phyloP scores from a whole-genome alignment of 768 basidiomycete species.

The Pisolithus albus region DNA sequence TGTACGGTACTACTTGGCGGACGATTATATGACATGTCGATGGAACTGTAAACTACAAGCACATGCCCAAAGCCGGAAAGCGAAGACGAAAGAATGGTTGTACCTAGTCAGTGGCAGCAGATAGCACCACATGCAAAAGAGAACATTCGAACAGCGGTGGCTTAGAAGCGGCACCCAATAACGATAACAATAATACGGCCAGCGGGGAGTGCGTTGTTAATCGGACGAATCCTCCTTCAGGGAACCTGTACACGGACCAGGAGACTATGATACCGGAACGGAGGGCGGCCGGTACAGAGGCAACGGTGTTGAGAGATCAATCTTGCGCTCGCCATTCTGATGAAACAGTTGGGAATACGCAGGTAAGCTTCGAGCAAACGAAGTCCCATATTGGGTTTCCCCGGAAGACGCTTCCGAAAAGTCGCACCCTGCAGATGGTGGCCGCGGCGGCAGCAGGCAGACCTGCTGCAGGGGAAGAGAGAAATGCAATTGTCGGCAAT shows the following conservation, averaged over 20 bases:
- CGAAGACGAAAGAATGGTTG: too few species aligned
- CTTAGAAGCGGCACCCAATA: too few species aligned
- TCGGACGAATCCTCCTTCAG: conserved; percentile 3
- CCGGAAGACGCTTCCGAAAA: conserved; percentile 1
- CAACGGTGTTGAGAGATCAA: conserved; percentile 57
- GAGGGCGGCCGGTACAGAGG: conserved; percentile 52
- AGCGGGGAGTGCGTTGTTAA: not conserved
- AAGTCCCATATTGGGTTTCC: conserved; percentile 10
- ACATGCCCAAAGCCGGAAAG: too few species aligned
- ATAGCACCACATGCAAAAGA: too few species aligned
- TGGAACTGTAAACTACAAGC: too few species aligned
- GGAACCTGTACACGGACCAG: conserved; percentile 2
- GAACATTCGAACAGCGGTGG: too few species aligned
- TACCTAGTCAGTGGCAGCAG: too few species aligned
- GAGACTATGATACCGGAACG: conserved; percentile 1
- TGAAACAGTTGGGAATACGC: conserved; percentile 77
- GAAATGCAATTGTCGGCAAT: conserved; percentile 27
- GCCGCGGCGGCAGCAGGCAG: conserved; percentile 27
- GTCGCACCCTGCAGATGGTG: not conserved
- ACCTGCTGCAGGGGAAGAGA: conserved; percentile 48
- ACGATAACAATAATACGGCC: not conserved
- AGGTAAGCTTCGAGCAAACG: conserved; percentile 40
- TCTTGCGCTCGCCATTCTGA: conserved; percentile 62
- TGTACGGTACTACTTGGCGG: too few species aligned
- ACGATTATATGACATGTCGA: too few species aligned